These are phyloP conservation scores for Penicillium sp. DNA, from an alignment of 2,329 filamentous ascomycete species.

Conservation along the genomic window DNA sequence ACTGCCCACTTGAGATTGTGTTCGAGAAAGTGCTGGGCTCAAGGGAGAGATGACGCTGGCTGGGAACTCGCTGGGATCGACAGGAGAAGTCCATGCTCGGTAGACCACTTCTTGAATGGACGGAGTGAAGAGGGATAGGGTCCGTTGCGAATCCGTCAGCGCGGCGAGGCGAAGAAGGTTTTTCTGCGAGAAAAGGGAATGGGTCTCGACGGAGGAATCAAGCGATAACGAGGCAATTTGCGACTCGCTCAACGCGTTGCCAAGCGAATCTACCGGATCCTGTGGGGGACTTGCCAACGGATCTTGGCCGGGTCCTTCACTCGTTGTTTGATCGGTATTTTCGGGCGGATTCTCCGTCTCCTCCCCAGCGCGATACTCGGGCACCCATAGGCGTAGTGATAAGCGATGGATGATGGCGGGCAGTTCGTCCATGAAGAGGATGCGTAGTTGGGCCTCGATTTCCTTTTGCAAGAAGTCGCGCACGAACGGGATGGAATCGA, in stretches of 20 bases:
- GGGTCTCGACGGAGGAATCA: constrained; percentile 71
- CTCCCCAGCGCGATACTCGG: constrained; percentile 70
- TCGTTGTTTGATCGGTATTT: constrained; percentile 40
- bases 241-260: constrained; percentile 67
- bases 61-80: constrained; percentile 60
- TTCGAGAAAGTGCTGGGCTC: constrained; percentile 53
- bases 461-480: constrained; percentile 94
- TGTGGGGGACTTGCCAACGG: constrained; percentile 75
- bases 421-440: constrained; percentile 95
- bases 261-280: constrained; percentile 74
- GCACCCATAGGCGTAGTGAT: constrained; percentile 81
- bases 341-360: constrained; percentile 50
- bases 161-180: constrained; percentile 78
- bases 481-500: constrained; percentile 97
- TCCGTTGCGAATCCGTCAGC: constrained; percentile 81
- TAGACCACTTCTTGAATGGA: constrained; percentile 87
- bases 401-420: constrained; percentile 93
- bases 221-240: constrained; percentile 71
- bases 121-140: constrained; percentile 84
- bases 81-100: constrained; percentile 78
- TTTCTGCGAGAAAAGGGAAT: constrained; percentile 91
- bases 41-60: constrained; percentile 37
- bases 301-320: constrained; percentile 61
- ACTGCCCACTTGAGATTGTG: constrained; percentile 58
- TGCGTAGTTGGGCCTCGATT: constrained; percentile 86